These are phyloP conservation scores for Yarrowia galli DNA, from an alignment of 1,139 yeast species.

Conservation along the genomic window DNA sequence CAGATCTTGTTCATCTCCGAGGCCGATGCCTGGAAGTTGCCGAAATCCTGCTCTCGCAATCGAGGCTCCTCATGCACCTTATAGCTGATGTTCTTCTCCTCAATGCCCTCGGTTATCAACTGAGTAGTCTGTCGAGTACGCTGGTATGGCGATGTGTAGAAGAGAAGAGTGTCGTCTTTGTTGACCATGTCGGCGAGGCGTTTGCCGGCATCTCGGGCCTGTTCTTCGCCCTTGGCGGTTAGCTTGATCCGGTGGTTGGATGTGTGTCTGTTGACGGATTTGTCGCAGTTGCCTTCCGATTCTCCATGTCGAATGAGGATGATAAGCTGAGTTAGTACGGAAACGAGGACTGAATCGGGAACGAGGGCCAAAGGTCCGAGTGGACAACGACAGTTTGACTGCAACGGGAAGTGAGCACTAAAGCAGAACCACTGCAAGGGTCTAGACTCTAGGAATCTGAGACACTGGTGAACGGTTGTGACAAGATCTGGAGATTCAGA, in stretches of 20 bases:
- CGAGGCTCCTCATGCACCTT: constrained; percentile 82
- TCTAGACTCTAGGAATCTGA: too few species aligned
- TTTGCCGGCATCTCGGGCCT: constrained; percentile 71
- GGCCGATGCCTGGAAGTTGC: constrained; percentile 79
- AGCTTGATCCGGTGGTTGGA: constrained; percentile 82
- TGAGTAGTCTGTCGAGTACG: constrained; percentile 80
- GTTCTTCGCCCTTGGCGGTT: constrained; percentile 68
- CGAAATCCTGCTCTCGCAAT: constrained; percentile 93
- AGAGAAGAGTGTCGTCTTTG: constrained; percentile 61
- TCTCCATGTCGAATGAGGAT: constrained; percentile 89
- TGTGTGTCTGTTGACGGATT: constrained; percentile 72
- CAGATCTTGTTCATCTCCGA: constrained; percentile 80
- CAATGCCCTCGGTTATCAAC: constrained; percentile 58
- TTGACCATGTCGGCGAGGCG: constrained; percentile 61
- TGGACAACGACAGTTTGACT: neutral
- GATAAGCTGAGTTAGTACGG: constrained; percentile 58
- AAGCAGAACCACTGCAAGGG: too few species aligned
- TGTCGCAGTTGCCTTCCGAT: constrained; percentile 86
- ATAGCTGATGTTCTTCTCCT: constrained; percentile 55
- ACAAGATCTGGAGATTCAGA: too few species aligned
- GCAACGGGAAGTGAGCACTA: too few species aligned
- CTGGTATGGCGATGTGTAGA: constrained; percentile 83
- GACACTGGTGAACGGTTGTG: too few species aligned
- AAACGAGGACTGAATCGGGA: too few species aligned
- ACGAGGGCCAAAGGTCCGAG: constrained; percentile 12